A percentile compares a stretch with the other conserved stretches of the same genome.
These are phyloP conservation scores for Vitis rupestris DNA, from an alignment of 164 flowering plant genomes.

Conservation along the genomic window DNA sequence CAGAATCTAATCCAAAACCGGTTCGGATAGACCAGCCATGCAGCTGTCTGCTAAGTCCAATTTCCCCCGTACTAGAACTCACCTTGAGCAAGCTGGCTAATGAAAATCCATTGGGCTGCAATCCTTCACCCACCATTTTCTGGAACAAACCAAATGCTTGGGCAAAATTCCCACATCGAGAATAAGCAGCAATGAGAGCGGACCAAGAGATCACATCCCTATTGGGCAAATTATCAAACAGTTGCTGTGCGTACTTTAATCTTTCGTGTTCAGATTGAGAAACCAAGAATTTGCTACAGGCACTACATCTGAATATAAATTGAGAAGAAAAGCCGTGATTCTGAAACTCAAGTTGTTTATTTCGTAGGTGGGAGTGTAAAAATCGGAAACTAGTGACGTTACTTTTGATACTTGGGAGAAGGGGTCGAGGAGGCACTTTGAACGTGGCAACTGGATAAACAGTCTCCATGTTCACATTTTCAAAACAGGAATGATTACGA, in stretches of 20 bases:
- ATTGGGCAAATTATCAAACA: conserved; percentile 23
- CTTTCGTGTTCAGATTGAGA: background rate
- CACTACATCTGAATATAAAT: background rate
- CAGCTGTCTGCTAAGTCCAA: conserved; percentile 20
- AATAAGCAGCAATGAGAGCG: conserved; percentile 13
- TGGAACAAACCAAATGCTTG: conserved; percentile 13
- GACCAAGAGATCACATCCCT: conserved; percentile 23
- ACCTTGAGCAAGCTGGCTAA: conserved; percentile 23
- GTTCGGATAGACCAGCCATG: conserved; percentile 31
- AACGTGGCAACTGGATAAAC: too few species aligned
- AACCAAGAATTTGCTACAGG: conserved; percentile 2
- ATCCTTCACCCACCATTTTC: conserved; percentile 20
- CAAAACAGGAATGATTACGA: too few species aligned
- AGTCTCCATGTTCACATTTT: too few species aligned
- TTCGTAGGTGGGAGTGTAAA: conserved; percentile 2
- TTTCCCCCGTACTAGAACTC: conserved; percentile 19
- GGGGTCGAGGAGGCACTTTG: too few species aligned
- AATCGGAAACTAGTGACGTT: background rate
- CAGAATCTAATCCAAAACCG: conserved; percentile 17
- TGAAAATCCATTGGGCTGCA: conserved; percentile 19
- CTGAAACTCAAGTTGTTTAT: too few species aligned
- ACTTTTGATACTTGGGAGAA: too few species aligned
- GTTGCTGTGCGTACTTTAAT: conserved; percentile 11
- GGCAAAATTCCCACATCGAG: conserved; percentile 15
- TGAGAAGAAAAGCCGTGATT: too few species aligned